A percentile compares a stretch with the other conserved stretches of the same genome.
These are phyloP conservation scores for Bromus sterilis DNA, from an alignment of 176 grass and related monocot species.

Conservation along the genomic window DNA sequence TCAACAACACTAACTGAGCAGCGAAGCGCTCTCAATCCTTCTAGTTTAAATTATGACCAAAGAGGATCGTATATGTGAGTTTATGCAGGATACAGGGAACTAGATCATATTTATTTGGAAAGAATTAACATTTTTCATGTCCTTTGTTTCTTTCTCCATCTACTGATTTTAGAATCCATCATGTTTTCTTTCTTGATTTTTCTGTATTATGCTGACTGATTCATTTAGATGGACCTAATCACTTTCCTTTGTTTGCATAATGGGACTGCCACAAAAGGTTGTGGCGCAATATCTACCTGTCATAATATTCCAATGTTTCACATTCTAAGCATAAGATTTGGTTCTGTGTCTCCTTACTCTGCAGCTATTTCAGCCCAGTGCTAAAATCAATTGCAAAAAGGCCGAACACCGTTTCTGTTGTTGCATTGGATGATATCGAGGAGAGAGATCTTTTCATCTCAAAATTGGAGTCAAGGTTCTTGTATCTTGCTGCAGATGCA, in stretches of 20 bases:
- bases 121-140: background rate
- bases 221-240: background rate
- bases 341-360: conserved; percentile 5
- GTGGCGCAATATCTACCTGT: background rate
- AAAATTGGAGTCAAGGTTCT: conserved; percentile 80
- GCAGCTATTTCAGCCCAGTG: conserved; percentile 90
- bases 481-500: conserved; percentile 96
- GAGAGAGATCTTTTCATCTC: conserved; percentile 85
- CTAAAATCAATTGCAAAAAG: conserved; percentile 79
- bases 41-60: background rate
- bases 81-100: background rate
- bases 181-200: background rate
- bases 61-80: background rate
- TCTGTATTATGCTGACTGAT: background rate
- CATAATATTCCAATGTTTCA: background rate
- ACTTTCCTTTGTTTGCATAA: background rate
- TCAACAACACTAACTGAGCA: too few relatives aligned
- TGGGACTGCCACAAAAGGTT: background rate
- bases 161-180: background rate
- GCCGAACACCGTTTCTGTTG: conserved; percentile 25
- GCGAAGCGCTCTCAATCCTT: too few relatives aligned
- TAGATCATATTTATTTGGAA: background rate
- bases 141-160: background rate
- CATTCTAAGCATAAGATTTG: background rate
- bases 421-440: conserved; percentile 73